Percentiles rank a stretch among this genome's conserved stretches.
phyloP scores from a whole-genome alignment of 306 rosid species.

The Aeschynomene evenia region DNA sequence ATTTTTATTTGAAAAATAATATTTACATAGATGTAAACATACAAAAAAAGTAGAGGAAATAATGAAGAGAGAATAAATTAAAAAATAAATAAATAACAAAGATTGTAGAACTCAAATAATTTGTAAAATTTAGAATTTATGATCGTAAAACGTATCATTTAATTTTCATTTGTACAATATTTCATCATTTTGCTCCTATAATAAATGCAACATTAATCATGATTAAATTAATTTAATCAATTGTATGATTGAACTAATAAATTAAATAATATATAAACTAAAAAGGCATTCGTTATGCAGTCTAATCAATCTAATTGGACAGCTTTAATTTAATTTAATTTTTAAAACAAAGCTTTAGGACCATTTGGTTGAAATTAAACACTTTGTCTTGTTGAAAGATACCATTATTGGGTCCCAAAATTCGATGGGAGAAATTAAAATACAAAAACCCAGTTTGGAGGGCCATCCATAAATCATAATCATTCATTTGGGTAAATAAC shows the following conservation, averaged over 20 bases:
- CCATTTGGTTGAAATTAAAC: background rate
- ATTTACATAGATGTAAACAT: no score
- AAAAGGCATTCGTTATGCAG: background rate
- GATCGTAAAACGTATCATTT: no score
- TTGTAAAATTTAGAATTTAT: no score
- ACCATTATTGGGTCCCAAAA: background rate
- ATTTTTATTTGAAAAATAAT: no score
- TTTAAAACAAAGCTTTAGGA: background rate
- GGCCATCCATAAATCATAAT: no score
- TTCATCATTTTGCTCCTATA: no score
- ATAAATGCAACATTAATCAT: no score
- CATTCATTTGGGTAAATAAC: background rate
- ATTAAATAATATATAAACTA: background rate
- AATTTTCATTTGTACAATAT: no score
- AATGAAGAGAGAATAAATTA: no score
- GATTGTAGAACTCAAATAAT: no score
- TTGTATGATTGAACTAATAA: background rate
- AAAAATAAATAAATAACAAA: no score
- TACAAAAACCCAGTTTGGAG: background rate
- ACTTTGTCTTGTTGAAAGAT: background rate
- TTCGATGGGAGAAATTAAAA: background rate
- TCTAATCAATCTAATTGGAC: background rate
- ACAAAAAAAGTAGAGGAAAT: no score
- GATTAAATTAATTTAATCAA: background rate
- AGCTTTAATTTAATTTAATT: background rate